Conservation (phyloP, 371 early-diverging fungal genomes). For the Mortierella polycephala region DNA sequence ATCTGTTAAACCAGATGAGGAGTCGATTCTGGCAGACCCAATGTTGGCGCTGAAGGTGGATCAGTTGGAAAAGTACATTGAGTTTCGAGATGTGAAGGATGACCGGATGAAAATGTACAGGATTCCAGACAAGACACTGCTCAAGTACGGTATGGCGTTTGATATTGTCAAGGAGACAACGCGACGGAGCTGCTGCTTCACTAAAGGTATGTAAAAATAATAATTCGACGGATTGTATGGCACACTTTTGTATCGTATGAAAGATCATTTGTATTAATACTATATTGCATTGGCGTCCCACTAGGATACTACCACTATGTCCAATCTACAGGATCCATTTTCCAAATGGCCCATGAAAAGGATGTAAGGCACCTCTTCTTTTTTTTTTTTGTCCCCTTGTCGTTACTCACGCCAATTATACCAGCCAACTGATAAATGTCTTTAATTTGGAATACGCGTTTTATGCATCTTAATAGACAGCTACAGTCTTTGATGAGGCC, state of each 20-base stretch:
- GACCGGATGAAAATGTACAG: conserved; percentile 38
- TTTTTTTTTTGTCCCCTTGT: not conserved
- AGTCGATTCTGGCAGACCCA: conserved; percentile 40
- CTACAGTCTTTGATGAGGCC: conserved; percentile 32
- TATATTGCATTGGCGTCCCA: no score
- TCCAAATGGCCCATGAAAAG: conserved; percentile 65
- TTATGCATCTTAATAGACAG: conserved; percentile 14
- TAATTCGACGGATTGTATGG: no score
- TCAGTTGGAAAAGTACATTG: conserved; percentile 32
- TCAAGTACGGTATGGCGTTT: conserved; percentile 72
- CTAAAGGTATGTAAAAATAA: conserved; percentile 65
- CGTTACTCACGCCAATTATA: no score
- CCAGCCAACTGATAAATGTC: no score
- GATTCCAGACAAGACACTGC: conserved; percentile 58
- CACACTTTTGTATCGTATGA: no score
- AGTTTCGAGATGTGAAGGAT: conserved; percentile 36
- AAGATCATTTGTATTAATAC: no score
- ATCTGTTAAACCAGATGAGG: conserved; percentile 34
- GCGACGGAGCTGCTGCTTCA: conserved; percentile 84
- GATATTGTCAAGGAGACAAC: conserved; percentile 79
- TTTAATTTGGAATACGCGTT: not conserved
- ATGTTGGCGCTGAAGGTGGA: conserved; percentile 39
- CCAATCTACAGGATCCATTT: conserved; percentile 80
- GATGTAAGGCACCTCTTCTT: conserved; percentile 56
- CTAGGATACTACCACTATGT: conserved; percentile 79